Evolutionary conservation across 1,284 basidiomycete species (phyloP).

Genomic region (Boletus calvinii): DNA sequence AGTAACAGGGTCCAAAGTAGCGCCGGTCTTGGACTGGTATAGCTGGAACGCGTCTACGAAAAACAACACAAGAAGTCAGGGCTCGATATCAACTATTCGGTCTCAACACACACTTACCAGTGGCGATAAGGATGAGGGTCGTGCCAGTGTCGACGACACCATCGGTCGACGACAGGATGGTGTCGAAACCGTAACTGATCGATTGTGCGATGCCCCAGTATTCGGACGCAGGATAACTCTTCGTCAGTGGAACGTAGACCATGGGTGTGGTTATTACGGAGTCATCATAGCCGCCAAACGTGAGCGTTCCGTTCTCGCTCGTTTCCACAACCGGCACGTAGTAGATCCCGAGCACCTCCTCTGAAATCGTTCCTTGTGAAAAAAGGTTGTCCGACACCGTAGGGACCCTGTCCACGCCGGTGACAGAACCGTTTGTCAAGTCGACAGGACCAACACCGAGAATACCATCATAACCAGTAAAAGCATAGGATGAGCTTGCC

Average conservation of each 20-base stretch:
- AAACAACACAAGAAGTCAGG: no score
- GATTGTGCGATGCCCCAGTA: conserved; percentile 62
- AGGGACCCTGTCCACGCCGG: no score
- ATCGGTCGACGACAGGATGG: conserved; percentile 39
- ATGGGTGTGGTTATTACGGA: conserved; percentile 45
- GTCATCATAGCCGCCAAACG: conserved; percentile 48
- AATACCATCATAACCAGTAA: no score
- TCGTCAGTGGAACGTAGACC: conserved; percentile 50
- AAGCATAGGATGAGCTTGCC: no score
- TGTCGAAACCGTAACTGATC: conserved; percentile 44
- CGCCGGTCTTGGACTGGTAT: conserved; percentile 54
- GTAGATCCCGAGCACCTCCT: conserved; percentile 48
- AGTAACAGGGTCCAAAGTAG: conserved; percentile 40
- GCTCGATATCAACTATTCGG: neutral
- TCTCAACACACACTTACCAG: conserved; percentile 25
- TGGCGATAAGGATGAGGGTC: no score
- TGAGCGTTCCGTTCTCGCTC: conserved; percentile 40
- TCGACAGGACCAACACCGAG: no score
- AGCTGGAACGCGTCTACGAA: no score
- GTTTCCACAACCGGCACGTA: conserved; percentile 40
- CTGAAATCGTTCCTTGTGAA: conserved; percentile 42
- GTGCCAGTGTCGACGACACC: no score
- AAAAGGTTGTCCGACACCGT: conserved; percentile 46
- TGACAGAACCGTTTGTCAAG: no score
- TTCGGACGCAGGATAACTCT: no score